Percentiles rank a stretch among this genome's conserved stretches.
phyloP scores from a whole-genome alignment of 495 filamentous ascomycete species.

The Stereocaulon alpinum region DNA sequence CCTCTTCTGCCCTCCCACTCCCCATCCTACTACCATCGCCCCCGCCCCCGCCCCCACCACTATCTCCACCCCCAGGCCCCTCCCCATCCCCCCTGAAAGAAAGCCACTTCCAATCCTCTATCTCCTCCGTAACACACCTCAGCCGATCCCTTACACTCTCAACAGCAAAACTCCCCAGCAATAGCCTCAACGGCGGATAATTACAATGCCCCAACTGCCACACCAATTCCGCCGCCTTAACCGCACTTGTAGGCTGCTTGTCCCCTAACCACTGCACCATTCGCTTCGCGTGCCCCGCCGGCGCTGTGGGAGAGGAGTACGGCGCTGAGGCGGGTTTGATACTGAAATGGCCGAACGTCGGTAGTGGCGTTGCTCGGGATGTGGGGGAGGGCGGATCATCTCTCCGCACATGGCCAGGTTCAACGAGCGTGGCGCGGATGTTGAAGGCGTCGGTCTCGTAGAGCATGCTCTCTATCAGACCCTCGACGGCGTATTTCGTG shows the following conservation, averaged over 20 bases:
- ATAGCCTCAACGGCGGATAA: slow-evolving; percentile 74
- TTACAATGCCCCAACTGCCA: slow-evolving; percentile 94
- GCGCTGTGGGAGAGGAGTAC: slow-evolving; percentile 64
- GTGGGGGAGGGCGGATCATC: slow-evolving; percentile 42
- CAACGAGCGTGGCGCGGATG: slow-evolving; percentile 84
- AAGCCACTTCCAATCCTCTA: slow-evolving; percentile 82
- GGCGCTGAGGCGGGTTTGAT: slow-evolving; percentile 77
- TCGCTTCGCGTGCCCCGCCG: slow-evolving; percentile 78
- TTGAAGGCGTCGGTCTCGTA: slow-evolving; percentile 90
- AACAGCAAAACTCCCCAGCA: slow-evolving; percentile 86
- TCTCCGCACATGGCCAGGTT: slow-evolving; percentile 76
- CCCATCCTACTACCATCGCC: background rate
- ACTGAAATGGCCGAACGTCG: slow-evolving; percentile 82
- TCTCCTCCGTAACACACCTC: slow-evolving; percentile 84
- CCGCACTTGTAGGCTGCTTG: slow-evolving; percentile 80
- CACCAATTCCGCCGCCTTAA: slow-evolving; percentile 89
- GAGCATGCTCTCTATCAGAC: slow-evolving; percentile 86
- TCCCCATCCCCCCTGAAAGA: slow-evolving; percentile 43
- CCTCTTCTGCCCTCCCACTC: slow-evolving; percentile 17
- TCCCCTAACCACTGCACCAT: slow-evolving; percentile 96
- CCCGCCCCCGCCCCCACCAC: background rate
- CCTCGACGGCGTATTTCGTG: slow-evolving; percentile 92
- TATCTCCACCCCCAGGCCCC: background rate
- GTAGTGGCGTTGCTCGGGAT: slow-evolving; percentile 32
- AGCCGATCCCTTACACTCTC: slow-evolving; percentile 88